A percentile compares a stretch with the other conserved stretches of the same genome.
phyloP scores from a whole-genome alignment of 1,139 yeast species.

The Yamadazyma friedrichii region DNA sequence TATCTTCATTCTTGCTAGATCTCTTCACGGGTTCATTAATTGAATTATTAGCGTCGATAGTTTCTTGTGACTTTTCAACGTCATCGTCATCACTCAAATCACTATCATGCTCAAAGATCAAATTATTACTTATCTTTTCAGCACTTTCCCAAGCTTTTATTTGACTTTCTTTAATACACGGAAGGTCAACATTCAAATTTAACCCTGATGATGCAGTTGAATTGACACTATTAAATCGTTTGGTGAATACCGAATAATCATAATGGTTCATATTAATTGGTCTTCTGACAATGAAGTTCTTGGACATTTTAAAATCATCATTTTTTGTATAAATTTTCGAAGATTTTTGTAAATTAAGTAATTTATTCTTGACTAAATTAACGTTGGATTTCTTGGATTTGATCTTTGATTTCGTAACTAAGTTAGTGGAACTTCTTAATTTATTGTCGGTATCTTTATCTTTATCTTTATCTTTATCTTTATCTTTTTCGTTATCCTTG shows the following conservation, averaged over 20 bases:
- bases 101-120: conserved; percentile 36
- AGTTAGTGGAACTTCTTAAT: conserved; percentile 10
- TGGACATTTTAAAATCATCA: conserved; percentile 11
- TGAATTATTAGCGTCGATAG: conserved; percentile 3
- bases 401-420: conserved; percentile 12
- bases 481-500: conserved; percentile 1
- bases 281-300: conserved; percentile 17
- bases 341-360: conserved; percentile 31
- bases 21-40: neutral
- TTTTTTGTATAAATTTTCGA: conserved; percentile 15
- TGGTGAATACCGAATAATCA: conserved; percentile 27
- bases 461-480: conserved; percentile 10
- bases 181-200: conserved; percentile 16
- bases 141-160: conserved; percentile 50
- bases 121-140: conserved; percentile 35
- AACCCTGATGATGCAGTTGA: conserved; percentile 8
- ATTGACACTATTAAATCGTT: conserved; percentile 16
- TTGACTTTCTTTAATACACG: conserved; percentile 34
- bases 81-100: conserved; percentile 27
- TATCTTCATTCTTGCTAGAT: conserved; percentile 1
- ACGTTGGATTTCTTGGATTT: conserved; percentile 22
- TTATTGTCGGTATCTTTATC: conserved; percentile 4
- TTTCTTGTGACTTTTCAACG: conserved; percentile 20
- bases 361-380: conserved; percentile 26
- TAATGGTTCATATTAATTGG: conserved; percentile 22